These are phyloP conservation scores for Geranium incanum DNA, from an alignment of 441 rosid genomes.

Conservation along the genomic window DNA sequence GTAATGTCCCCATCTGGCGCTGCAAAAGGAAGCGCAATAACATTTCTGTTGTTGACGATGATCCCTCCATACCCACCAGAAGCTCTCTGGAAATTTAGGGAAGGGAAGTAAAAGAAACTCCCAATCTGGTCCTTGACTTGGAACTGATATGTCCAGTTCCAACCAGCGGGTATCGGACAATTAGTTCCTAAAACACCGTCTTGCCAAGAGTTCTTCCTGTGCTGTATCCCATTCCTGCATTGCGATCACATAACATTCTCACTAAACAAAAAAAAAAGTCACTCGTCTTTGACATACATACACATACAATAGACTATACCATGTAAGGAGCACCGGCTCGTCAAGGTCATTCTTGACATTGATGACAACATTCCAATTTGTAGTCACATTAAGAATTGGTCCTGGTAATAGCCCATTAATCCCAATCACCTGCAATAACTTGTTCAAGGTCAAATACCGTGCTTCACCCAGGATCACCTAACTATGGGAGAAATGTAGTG, in stretches of 20 bases:
- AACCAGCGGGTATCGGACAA: not conserved
- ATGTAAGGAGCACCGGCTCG: conserved; percentile 2
- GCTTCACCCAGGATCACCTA: not conserved
- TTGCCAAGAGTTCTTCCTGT: conserved; percentile 2
- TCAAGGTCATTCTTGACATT: conserved; percentile 3
- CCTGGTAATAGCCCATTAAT: not conserved
- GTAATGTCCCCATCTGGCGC: conserved; percentile 78
- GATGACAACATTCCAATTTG: conserved; percentile 6
- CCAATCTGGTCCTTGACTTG: not conserved
- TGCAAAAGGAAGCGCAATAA: conserved; percentile 74
- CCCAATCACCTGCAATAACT: conserved; percentile 3
- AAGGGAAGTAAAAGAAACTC: conserved; percentile 2
- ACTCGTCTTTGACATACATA: not conserved
- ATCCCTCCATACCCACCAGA: conserved; percentile 20
- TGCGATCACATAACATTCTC: not conserved
- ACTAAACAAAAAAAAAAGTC: not conserved
- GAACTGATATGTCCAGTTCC: not conserved
- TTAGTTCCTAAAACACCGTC: conserved; percentile 5
- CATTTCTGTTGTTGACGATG: conserved; percentile 68
- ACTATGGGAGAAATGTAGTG: no score
- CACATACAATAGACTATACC: not conserved
- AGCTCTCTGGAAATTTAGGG: conserved; percentile 1
- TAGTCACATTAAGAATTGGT: not conserved
- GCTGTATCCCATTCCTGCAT: conserved; percentile 12
- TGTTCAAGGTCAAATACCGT: not conserved